Evolutionary conservation across 1,284 basidiomycete species (phyloP).

Genomic region (Malassezia brasiliensis): DNA sequence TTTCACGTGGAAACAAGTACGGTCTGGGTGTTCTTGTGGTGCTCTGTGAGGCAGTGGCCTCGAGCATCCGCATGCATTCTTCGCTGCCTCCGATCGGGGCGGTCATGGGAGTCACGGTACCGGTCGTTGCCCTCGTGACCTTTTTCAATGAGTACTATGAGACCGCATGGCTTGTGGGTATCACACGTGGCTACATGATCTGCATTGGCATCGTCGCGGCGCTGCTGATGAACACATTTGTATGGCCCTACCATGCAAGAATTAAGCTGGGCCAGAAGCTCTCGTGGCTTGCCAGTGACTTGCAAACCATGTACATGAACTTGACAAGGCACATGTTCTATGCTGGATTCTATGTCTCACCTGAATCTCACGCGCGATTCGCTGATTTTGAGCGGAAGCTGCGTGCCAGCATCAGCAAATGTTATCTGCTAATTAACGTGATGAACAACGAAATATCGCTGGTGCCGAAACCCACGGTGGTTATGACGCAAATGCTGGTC

Average conservation of each 20-base stretch:
- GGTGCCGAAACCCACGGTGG: slow-evolving; percentile 50
- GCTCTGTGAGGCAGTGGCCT: slow-evolving; percentile 46
- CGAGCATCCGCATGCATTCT: slow-evolving; percentile 45
- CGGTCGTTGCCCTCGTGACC: slow-evolving; percentile 49
- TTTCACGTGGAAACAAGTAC: slow-evolving; percentile 50
- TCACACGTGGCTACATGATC: slow-evolving; percentile 38
- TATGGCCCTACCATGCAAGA: slow-evolving; percentile 42
- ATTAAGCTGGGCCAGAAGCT: slow-evolving; percentile 29
- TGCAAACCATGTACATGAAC: slow-evolving; percentile 34
- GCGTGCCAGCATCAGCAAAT: slow-evolving; percentile 45
- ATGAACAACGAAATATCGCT: slow-evolving; percentile 50
- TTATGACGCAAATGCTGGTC: slow-evolving; percentile 50
- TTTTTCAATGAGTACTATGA: slow-evolving; percentile 35
- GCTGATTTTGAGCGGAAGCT: slow-evolving; percentile 35
- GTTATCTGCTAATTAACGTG: slow-evolving; percentile 44
- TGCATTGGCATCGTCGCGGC: slow-evolving; percentile 38
- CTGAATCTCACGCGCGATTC: slow-evolving; percentile 23
- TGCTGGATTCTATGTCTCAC: slow-evolving; percentile 19
- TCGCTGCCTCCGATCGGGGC: slow-evolving; percentile 48
- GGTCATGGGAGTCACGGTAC: slow-evolving; percentile 47
- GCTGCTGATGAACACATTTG: slow-evolving; percentile 30
- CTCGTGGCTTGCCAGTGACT: slow-evolving; percentile 19
- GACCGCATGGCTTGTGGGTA: slow-evolving; percentile 17
- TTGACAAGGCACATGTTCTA: slow-evolving; percentile 38
- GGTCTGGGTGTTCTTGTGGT: slow-evolving; percentile 50